Base-by-base conservation (phyloP, 2,329 filamentous ascomycete species). In the Apiospora koreana region DNA sequence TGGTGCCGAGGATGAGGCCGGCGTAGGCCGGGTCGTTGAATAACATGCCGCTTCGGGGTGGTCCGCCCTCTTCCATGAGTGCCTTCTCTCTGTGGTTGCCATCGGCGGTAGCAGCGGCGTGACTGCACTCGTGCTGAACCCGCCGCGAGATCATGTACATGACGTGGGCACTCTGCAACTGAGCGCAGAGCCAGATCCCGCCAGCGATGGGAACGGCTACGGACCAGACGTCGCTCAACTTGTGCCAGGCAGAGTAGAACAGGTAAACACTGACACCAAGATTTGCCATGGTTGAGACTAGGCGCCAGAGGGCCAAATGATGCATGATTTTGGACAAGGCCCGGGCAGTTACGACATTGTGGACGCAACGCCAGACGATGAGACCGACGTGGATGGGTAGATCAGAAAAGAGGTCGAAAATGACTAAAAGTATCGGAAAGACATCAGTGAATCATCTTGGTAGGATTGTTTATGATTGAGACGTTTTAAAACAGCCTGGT, bases 11-110 rank as follows among this genome's bases (percentile, higher is more conserved):
- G 31, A 18, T 62, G 9, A 62, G 31, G 18, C 28, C 54, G 18
- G 31, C 31, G 54, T 62, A 62, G 54, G 54, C 54, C 18, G 54
- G 31, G 54, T 62, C 54, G 54, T 12, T 62, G 54, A 62, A 62
- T 18, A 62, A 9, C 18, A 62, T n/a, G 54, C 18, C 54, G 54
- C 18, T 23, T 28, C 54, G 54, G 31, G 31, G 31, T 8, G 28
- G 54, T 8, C 18, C 31, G 31, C 54, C 31, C 18, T 38, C 54
- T 1, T n/a, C 54, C 18, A n/a, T 31, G 31, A 38, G 31, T 7
- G 31, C n/a, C 18, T 38, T 23, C 28, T n/a, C 28, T 6, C 6
- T 12, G 28, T 2, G 7, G 50, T 14, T 9, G 28, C 7, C 16
- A 8, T 21, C 18, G 28, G 28, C 31, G 18, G 8, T 1, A 6